Evolutionary conservation across 1,284 basidiomycete species (phyloP).

Genomic region (Cutaneotrichosporon dermatis): DNA sequence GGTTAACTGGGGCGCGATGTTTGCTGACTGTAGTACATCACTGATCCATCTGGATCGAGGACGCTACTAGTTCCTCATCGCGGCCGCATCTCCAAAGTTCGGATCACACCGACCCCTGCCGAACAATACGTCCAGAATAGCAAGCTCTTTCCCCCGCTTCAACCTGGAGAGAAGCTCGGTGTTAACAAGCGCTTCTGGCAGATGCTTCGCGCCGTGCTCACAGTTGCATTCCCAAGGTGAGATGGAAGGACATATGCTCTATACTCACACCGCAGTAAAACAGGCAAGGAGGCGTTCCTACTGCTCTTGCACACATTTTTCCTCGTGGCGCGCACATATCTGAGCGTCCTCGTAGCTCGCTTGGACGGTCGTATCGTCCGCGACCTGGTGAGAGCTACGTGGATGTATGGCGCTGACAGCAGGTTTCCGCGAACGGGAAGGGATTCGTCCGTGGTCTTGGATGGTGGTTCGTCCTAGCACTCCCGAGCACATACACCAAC

Average conservation of each 20-base stretch:
- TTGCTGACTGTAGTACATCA: slow-evolving; percentile 38
- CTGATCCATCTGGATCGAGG: slow-evolving; percentile 53
- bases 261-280: slow-evolving; percentile 49
- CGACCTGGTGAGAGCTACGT: slow-evolving; percentile 59
- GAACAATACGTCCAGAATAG: slow-evolving; percentile 33
- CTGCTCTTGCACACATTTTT: slow-evolving; percentile 79
- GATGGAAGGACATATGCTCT: neutral
- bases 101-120: slow-evolving; percentile 45
- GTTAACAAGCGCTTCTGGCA: slow-evolving; percentile 74
- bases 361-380: slow-evolving; percentile 87
- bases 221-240: slow-evolving; percentile 64
- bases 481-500: slow-evolving; percentile 94
- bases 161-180: slow-evolving; percentile 57
- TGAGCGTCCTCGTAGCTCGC: slow-evolving; percentile 80
- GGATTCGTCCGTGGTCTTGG: slow-evolving; percentile 80
- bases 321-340: slow-evolving; percentile 76
- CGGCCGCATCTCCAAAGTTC: slow-evolving; percentile 59
- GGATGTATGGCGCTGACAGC: neutral
- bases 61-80: slow-evolving; percentile 65
- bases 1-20: slow-evolving; percentile 4
- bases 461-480: slow-evolving; percentile 83
- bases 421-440: slow-evolving; percentile 74
- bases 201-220: slow-evolving; percentile 71
- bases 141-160: slow-evolving; percentile 32
- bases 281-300: slow-evolving; percentile 71